Evolutionary conservation across 75 land plant genomes (phyloP).

Genomic region (Picea sitchensis): DNA sequence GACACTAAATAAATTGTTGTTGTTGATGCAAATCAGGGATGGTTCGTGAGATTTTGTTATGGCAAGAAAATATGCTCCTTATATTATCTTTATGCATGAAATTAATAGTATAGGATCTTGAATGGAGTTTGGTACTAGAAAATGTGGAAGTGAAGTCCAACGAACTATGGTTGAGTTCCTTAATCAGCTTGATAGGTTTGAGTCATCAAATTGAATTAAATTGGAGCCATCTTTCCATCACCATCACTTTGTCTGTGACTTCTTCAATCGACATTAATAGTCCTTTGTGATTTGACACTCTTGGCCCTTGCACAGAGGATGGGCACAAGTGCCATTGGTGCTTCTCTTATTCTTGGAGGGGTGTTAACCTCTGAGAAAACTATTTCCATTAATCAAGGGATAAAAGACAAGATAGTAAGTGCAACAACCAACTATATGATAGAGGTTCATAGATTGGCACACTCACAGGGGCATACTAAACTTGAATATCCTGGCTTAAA

Average conservation of each 20-base stretch:
- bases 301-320: conserved; percentile 51
- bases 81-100: too few relatives aligned
- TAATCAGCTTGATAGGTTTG: too few relatives aligned
- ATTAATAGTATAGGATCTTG: too few relatives aligned
- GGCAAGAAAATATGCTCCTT: too few relatives aligned
- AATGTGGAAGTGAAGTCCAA: too few relatives aligned
- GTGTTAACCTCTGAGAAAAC: conserved; percentile 42
- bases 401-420: conserved; percentile 78
- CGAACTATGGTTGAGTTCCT: too few relatives aligned
- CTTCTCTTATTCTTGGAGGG: conserved; percentile 56
- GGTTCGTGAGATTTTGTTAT: too few relatives aligned
- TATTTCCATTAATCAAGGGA: conserved; percentile 52
- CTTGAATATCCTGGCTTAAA: conserved; percentile 76
- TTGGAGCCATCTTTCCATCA: conserved; percentile 71
- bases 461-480: conserved; percentile 65
- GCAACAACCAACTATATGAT: conserved; percentile 93
- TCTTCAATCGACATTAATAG: conserved; percentile 77
- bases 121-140: too few relatives aligned
- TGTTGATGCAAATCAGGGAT: too few relatives aligned
- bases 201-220: not conserved
- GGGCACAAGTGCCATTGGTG: conserved; percentile 60
- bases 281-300: conserved; percentile 88
- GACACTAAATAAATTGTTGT: too few relatives aligned
- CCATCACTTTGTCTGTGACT: conserved; percentile 71
- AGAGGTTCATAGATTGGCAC: conserved; percentile 83